phyloP scores from a whole-genome alignment of 352 stramenopile species.

The Aphanomyces stellatus region DNA sequence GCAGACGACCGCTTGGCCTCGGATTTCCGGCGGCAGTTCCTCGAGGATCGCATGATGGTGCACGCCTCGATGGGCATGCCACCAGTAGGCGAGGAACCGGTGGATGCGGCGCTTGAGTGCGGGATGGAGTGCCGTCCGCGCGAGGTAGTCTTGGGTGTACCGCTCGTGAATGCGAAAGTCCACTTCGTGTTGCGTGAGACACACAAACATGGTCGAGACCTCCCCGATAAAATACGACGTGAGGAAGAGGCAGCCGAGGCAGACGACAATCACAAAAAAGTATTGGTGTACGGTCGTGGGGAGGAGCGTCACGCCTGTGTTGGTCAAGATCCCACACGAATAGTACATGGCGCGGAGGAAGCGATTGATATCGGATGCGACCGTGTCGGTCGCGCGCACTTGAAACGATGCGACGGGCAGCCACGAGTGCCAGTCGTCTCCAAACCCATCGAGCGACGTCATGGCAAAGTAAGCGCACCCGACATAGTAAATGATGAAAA shows the following conservation, averaged over 20 bases:
- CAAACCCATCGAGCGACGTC: constrained; percentile 37
- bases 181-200: constrained; percentile 61
- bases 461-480: constrained; percentile 49
- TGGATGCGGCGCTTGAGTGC: constrained; percentile 38
- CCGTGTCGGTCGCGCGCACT: constrained; percentile 21
- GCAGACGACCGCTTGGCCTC: constrained; percentile 38
- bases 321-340: constrained; percentile 49
- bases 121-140: constrained; percentile 37
- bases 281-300: constrained; percentile 37
- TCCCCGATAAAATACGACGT: constrained; percentile 73
- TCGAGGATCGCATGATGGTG: constrained; percentile 51
- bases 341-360: constrained; percentile 50
- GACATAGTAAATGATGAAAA: constrained; percentile 54
- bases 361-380: constrained; percentile 27
- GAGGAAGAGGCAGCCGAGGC: constrained; percentile 41
- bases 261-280: constrained; percentile 39
- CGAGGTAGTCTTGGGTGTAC: constrained; percentile 47
- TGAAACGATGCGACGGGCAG: constrained; percentile 28
- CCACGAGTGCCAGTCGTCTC: constrained; percentile 42
- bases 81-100: constrained; percentile 47
- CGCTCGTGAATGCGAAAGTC: constrained; percentile 66
- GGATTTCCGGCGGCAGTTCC: constrained; percentile 37
- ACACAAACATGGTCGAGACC: constrained; percentile 60
- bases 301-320: constrained; percentile 42
- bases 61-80: constrained; percentile 50